Conservation (phyloP, 2,329 filamentous ascomycete genomes). For the Aspergillus pseudoglaucus region DNA sequence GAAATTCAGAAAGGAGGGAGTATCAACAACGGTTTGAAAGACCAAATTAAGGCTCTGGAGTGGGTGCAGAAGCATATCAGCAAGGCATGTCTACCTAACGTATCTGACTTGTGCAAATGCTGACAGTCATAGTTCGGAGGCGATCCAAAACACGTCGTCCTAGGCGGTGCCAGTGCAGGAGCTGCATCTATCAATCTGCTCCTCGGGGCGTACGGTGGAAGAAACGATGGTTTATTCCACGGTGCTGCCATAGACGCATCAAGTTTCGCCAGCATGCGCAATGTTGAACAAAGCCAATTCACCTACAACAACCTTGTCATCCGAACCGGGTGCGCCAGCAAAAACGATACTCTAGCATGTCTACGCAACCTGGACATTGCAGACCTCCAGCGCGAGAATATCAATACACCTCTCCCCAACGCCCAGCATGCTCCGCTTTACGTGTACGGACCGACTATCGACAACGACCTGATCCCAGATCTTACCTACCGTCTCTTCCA, state of each 20-base stretch:
- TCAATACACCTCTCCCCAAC: constrained; percentile 42
- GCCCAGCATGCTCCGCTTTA: constrained; percentile 40
- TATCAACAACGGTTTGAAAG: constrained; percentile 63
- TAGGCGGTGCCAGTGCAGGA: constrained; percentile 64
- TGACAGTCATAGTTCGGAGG: constrained; percentile 55
- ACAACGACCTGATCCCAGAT: constrained; percentile 46
- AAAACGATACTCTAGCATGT: constrained; percentile 41
- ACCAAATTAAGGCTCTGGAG: constrained; percentile 62
- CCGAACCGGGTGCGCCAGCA: constrained; percentile 42
- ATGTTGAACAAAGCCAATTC: constrained; percentile 44
- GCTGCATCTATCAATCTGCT: constrained; percentile 59
- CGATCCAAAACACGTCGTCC: constrained; percentile 59
- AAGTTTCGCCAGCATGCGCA: constrained; percentile 46
- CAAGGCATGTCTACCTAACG: constrained; percentile 26
- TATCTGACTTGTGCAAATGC: background rate
- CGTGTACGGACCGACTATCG: constrained; percentile 48
- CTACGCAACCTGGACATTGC: constrained; percentile 41
- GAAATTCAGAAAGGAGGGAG: constrained; percentile 47
- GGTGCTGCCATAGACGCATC: constrained; percentile 51
- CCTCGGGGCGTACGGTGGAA: constrained; percentile 49
- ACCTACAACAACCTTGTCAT: constrained; percentile 47
- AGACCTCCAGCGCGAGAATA: constrained; percentile 42
- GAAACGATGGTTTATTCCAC: constrained; percentile 45
- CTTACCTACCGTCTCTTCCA: constrained; percentile 46
- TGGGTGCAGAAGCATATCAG: constrained; percentile 64